A percentile compares a stretch with the other conserved stretches of the same genome.
These are phyloP conservation scores for Hypocrella siamensis DNA, from an alignment of 2,329 filamentous ascomycete species.

Conservation along the genomic window DNA sequence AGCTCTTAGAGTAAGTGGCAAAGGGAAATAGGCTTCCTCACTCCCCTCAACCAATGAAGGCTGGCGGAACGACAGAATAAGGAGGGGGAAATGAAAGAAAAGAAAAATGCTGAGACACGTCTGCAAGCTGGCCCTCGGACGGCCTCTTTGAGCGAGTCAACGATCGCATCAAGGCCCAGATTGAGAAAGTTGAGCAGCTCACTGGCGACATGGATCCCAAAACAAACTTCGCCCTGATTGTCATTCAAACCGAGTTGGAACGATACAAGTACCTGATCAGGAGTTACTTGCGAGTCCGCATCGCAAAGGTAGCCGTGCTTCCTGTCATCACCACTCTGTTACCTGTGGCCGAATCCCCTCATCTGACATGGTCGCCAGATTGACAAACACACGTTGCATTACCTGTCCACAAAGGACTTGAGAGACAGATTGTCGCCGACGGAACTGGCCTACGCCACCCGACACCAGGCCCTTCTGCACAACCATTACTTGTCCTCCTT, in stretches of 20 bases:
- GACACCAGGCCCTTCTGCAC: constrained; percentile 73
- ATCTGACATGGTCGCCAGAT: constrained; percentile 32
- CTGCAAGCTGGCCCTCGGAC: constrained; percentile 47
- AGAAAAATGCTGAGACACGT: background rate
- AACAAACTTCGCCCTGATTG: constrained; percentile 83
- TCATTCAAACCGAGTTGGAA: constrained; percentile 92
- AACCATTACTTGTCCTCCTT: constrained; percentile 79
- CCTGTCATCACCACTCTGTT: background rate
- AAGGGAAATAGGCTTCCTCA: too few species aligned
- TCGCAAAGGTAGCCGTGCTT: constrained; percentile 55
- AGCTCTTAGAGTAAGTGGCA: constrained; percentile 66
- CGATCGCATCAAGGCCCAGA: constrained; percentile 52
- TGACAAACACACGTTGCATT: constrained; percentile 61
- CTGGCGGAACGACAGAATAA: too few species aligned
- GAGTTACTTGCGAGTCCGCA: constrained; percentile 66
- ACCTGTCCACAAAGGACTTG: constrained; percentile 41
- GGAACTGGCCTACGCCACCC: constrained; percentile 68
- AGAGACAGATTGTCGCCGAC: constrained; percentile 53
- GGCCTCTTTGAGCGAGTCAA: constrained; percentile 72
- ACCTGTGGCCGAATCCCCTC: background rate
- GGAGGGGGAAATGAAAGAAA: too few species aligned
- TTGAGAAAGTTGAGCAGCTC: constrained; percentile 57
- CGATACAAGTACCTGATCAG: constrained; percentile 84
- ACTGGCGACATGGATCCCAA: constrained; percentile 78
- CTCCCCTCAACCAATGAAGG: background rate